These are phyloP conservation scores for Cicer yamashitae DNA, from an alignment of 306 rosid species.

Conservation along the genomic window DNA sequence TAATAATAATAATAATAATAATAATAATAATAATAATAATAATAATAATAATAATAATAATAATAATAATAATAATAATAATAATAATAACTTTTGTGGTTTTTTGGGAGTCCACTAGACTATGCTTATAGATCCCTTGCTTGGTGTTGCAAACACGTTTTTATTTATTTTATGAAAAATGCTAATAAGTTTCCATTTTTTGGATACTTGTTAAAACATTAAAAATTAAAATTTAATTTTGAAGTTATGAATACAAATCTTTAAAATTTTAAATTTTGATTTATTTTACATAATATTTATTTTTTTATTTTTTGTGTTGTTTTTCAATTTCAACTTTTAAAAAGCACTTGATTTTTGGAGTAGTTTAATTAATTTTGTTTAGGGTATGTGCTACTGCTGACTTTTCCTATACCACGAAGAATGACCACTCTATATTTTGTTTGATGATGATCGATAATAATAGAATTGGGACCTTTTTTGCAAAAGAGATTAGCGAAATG, in stretches of 20 bases:
- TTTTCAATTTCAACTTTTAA: not conserved
- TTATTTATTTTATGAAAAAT: conserved; percentile 6
- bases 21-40: too few relatives aligned
- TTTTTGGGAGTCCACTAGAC: not conserved
- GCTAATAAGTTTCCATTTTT: too few relatives aligned
- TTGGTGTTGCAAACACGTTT: conserved; percentile 40
- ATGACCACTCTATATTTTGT: conserved; percentile 7
- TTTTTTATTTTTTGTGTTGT: not conserved
- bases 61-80: too few relatives aligned
- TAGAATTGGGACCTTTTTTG: conserved; percentile 8
- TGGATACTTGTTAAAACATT: too few relatives aligned
- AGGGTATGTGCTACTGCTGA: not conserved
- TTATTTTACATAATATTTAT: too few relatives aligned
- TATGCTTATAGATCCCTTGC: conserved; percentile 38
- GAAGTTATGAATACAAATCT: too few relatives aligned
- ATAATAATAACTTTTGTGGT: too few relatives aligned
- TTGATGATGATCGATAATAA: conserved; percentile 4
- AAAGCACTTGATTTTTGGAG: conserved; percentile 3
- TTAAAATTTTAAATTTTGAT: too few relatives aligned
- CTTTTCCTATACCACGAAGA: conserved; percentile 2
- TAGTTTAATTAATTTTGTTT: not conserved
- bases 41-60: too few relatives aligned
- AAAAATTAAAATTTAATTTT: too few relatives aligned
- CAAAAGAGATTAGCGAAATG: not conserved
- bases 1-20: too few relatives aligned